Conservation (phyloP, 768 basidiomycete species). For the Albatrellus ellisii region DNA sequence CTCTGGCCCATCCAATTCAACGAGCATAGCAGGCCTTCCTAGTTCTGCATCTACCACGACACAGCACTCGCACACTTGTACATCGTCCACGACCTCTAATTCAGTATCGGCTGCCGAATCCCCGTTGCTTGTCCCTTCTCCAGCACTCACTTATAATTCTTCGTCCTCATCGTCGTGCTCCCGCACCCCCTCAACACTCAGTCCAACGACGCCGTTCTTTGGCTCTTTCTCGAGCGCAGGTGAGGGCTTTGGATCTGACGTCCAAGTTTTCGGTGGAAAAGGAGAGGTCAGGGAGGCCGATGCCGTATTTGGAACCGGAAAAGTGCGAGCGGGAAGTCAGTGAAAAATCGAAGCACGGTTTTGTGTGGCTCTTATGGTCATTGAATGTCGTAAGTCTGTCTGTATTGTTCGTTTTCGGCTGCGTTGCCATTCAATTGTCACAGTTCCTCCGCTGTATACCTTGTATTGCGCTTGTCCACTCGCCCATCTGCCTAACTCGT, state of each 20-base stretch:
- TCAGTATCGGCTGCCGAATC: slow-evolving; percentile 21
- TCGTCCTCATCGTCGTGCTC: slow-evolving; percentile 27
- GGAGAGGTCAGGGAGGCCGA: neutral
- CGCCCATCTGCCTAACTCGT: no score
- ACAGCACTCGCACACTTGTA: slow-evolving; percentile 2
- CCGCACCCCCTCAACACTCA: slow-evolving; percentile 49
- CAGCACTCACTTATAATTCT: slow-evolving; percentile 43
- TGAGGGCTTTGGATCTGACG: slow-evolving; percentile 18
- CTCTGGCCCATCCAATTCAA: no score
- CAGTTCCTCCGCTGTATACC: no score
- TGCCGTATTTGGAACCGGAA: neutral
- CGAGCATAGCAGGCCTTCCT: no score
- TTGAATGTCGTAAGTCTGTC: no score
- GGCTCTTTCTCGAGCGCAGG: slow-evolving; percentile 32
- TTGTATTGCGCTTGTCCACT: no score
- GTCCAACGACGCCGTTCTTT: slow-evolving; percentile 63
- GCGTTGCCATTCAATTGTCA: no score
- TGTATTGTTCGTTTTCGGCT: no score
- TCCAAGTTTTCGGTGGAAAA: neutral
- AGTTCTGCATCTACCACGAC: neutral
- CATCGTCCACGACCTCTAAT: slow-evolving; percentile 6
- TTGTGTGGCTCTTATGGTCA: no score
- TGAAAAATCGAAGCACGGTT: neutral
- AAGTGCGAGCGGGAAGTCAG: neutral
- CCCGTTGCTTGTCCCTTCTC: slow-evolving; percentile 43